Conservation (phyloP, 1,139 yeast genomes). For the Hyphopichia buzzinii region DNA sequence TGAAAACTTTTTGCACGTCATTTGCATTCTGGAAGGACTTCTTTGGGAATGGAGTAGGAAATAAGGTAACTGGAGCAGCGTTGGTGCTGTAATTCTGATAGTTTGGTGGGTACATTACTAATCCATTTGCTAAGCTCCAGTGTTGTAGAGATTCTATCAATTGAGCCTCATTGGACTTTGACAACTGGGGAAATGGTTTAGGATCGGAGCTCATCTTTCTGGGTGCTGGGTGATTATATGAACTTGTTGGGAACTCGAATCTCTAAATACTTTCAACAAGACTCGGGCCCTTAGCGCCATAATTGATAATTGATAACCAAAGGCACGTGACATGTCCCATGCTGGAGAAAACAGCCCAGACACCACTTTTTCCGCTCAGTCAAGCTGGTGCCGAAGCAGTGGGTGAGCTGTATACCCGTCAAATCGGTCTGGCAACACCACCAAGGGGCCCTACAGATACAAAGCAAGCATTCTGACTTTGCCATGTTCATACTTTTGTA, state of each 20-base stretch:
- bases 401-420: too few relatives aligned
- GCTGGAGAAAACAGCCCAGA: too few relatives aligned
- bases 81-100: conserved; percentile 47
- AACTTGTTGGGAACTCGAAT: too few relatives aligned
- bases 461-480: too few relatives aligned
- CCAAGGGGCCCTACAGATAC: too few relatives aligned
- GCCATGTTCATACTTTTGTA: too few relatives aligned
- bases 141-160: conserved; percentile 54
- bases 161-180: conserved; percentile 21
- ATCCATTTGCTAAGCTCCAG: conserved; percentile 78
- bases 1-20: conserved; percentile 66
- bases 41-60: conserved; percentile 85
- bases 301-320: conserved; percentile 2
- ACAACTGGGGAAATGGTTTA: conserved; percentile 33
- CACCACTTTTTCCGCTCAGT: too few relatives aligned
- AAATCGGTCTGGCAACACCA: too few relatives aligned
- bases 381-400: too few relatives aligned
- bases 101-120: conserved; percentile 70
- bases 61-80: conserved; percentile 83
- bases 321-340: neutral
- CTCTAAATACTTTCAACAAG: too few relatives aligned
- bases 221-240: neutral
- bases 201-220: conserved; percentile 4
- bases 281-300: conserved; percentile 1
- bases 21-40: conserved; percentile 64